Evolutionary conservation across 345 rosid genomes (phyloP), one percentile per base, ranked within the genome.

Genomic region (Linum tenue): DNA sequence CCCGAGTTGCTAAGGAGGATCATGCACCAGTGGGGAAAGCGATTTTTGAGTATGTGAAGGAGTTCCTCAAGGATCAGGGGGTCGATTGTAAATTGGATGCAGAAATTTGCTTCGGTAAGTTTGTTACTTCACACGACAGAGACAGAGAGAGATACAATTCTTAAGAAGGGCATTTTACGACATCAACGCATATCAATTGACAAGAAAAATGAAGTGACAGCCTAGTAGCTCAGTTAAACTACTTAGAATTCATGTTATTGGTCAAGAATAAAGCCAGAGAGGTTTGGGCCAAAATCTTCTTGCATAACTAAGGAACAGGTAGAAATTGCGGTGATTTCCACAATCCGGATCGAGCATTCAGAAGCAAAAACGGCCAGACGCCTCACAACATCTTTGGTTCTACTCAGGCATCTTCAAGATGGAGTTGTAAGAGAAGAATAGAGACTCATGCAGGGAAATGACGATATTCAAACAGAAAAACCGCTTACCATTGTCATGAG

Each of bases 401-500:
- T 36, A 59, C 50, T 39, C 12, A 60, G 55, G 2, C 42, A 68
- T 1, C 41, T 2, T 62, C 63, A 22, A 9, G 16, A 55, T 55
- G 16, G 15, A 37, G 63, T 0, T 56, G 31, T 7, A 3, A 3
- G 37, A 11, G 60, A 57, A 36, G 60, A 57, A 15, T 22, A 5
- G 60, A 16, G 10, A 22, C n/a, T 44, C 51, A 44, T 44, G 51
- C 12, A 35, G 39, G 9, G 12, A 43, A 48, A 31, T 12, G 37
- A 12, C 40, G 39, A 4, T 15, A n/a, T 22, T 5, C 67, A 65
- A 43, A 50, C 36, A 3, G 16, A 60, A 11, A 40, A 35, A 59
- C 7, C 39, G 39, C 69, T 37, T 59, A 70, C 73, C 73, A 70
- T 4, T 64, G 64, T 69, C 73, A 70, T 11, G 73, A 70, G 68